A percentile compares a stretch with the other conserved stretches of the same genome.
These are phyloP conservation scores for Phytophthora boehmeriae DNA, from an alignment of 352 stramenopile species.

Conservation along the genomic window DNA sequence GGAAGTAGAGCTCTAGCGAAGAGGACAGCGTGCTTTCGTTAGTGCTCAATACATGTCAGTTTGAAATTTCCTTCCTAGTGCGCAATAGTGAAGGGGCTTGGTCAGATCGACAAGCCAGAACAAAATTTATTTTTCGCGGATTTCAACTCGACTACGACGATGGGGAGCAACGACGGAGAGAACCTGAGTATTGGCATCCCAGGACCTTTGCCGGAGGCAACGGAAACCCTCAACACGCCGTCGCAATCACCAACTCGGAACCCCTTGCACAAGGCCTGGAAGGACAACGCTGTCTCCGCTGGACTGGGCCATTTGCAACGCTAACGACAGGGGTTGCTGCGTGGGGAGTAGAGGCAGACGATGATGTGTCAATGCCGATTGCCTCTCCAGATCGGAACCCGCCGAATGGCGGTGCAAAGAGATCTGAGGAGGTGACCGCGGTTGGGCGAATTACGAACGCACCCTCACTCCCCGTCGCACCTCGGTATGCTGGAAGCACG, in stretches of 20 bases:
- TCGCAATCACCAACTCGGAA: background rate
- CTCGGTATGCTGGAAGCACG: conserved; percentile 3
- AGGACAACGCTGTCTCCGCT: background rate
- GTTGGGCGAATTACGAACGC: background rate
- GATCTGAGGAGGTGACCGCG: background rate
- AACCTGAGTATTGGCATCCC: background rate
- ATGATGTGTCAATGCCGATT: background rate
- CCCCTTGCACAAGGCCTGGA: background rate
- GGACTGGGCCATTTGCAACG: background rate
- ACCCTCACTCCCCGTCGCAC: background rate
- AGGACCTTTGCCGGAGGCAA: background rate
- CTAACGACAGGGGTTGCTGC: background rate
- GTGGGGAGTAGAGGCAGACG: background rate
- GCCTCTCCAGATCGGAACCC: background rate
- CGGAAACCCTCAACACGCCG: background rate
- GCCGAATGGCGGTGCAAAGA: background rate
- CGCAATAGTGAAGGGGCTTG: background rate
- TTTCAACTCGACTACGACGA: conserved; percentile 1
- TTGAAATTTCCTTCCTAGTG: conserved; percentile 1
- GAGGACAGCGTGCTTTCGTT: too few relatives aligned
- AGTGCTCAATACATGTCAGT: conserved; percentile 2
- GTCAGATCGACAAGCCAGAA: background rate
- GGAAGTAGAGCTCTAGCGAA: too few relatives aligned
- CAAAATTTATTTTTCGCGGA: background rate
- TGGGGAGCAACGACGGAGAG: background rate